A percentile compares a stretch with the other conserved stretches of the same genome.
Evolutionary conservation across 2,329 filamentous ascomycete species (phyloP).

Genomic region (Penicillium digitatum): DNA sequence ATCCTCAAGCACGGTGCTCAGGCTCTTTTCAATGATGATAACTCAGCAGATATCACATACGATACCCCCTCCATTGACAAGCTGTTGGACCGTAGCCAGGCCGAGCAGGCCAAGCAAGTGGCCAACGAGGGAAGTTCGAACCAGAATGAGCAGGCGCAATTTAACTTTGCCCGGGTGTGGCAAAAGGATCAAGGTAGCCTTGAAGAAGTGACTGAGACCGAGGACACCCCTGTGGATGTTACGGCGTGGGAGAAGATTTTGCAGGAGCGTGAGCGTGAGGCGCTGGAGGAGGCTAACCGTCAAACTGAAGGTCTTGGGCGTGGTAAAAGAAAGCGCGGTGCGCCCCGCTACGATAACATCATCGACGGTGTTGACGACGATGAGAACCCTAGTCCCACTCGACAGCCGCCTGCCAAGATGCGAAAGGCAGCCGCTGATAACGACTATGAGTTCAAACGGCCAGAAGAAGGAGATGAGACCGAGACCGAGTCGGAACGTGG

Average conservation of each 20-base stretch:
- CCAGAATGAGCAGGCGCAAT: constrained; percentile 67
- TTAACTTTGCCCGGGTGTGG: constrained; percentile 89
- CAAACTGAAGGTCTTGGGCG: constrained; percentile 75
- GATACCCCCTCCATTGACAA: constrained; percentile 79
- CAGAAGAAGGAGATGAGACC: constrained; percentile 27
- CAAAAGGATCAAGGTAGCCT: constrained; percentile 71
- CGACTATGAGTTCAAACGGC: constrained; percentile 34
- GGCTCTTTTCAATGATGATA: constrained; percentile 75
- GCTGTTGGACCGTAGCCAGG: constrained; percentile 78
- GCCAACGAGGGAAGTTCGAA: constrained; percentile 20
- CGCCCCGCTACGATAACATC: constrained; percentile 36
- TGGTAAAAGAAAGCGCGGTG: constrained; percentile 68
- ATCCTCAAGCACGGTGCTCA: constrained; percentile 84
- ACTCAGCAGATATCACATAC: constrained; percentile 69
- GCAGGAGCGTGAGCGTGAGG: constrained; percentile 72
- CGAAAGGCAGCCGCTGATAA: constrained; percentile 21
- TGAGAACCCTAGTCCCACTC: constrained; percentile 9
- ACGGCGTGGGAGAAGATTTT: constrained; percentile 89
- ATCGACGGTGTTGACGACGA: constrained; percentile 13
- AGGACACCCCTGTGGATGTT: constrained; percentile 54
- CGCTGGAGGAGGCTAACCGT: constrained; percentile 65
- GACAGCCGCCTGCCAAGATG: constrained; percentile 19
- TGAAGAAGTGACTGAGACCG: constrained; percentile 54
- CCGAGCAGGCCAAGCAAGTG: constrained; percentile 68
- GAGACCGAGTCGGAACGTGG: constrained; percentile 6